Evolutionary conservation across 208 protist genomes (phyloP).

Genomic region (Acanthamoeba healyi): DNA sequence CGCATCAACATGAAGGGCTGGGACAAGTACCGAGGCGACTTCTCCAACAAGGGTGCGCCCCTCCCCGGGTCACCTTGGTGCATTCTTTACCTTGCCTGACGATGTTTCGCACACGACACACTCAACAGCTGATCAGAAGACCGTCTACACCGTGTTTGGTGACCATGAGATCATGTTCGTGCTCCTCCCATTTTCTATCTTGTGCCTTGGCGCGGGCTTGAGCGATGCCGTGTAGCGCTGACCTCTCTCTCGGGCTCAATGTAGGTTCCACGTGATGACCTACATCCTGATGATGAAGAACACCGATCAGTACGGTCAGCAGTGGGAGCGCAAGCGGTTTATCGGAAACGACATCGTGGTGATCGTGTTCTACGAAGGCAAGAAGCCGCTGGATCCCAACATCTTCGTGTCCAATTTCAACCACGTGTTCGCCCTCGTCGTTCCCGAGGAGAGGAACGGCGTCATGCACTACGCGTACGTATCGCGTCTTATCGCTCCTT

Average conservation of each 20-base stretch:
- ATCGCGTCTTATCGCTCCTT: too few relatives aligned
- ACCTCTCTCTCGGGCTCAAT: neutral
- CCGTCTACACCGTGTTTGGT: conserved; percentile 9
- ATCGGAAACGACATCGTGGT: conserved; percentile 62
- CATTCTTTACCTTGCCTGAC: too few relatives aligned
- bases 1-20: conserved; percentile 40
- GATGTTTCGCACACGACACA: too few relatives aligned
- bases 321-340: conserved; percentile 42
- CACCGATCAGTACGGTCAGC: conserved; percentile 11
- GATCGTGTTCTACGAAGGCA: conserved; percentile 33
- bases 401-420: conserved; percentile 45
- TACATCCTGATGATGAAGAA: conserved; percentile 8
- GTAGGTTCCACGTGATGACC: too few relatives aligned
- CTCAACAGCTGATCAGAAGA: neutral
- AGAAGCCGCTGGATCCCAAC: conserved; percentile 12
- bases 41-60: conserved; percentile 23
- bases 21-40: conserved; percentile 53
- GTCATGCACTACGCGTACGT: neutral
- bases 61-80: neutral
- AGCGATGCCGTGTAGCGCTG: neutral
- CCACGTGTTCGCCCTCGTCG: conserved; percentile 22
- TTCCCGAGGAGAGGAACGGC: neutral
- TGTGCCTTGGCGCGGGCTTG: neutral
- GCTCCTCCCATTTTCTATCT: neutral
- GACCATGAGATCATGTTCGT: conserved; percentile 59